phyloP scores from a whole-genome alignment of 1,284 basidiomycete species.

The Farysia itapuensis region DNA sequence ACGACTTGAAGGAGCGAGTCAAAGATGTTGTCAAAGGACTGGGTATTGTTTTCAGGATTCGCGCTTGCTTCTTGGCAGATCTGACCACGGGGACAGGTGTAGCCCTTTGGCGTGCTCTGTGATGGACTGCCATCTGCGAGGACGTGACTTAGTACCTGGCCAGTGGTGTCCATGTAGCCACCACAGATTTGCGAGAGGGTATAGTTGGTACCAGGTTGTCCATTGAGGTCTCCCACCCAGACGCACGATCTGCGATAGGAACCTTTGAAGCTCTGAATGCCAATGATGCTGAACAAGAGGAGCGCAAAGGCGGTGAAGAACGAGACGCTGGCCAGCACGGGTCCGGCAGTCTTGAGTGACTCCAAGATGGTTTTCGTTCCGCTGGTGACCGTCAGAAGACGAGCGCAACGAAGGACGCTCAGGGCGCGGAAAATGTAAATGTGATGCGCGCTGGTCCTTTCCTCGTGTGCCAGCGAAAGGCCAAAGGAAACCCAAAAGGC shows the following conservation, averaged over 20 bases:
- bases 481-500: conserved; percentile 77
- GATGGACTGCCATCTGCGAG: conserved; percentile 17
- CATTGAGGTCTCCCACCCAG: conserved; percentile 47
- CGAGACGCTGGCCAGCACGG: conserved; percentile 81
- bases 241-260: conserved; percentile 56
- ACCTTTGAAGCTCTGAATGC: conserved; percentile 57
- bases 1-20: conserved; percentile 79
- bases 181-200: conserved; percentile 54
- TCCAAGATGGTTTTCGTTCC: conserved; percentile 94
- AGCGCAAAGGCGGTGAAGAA: conserved; percentile 91
- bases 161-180: conserved; percentile 27
- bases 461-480: conserved; percentile 70
- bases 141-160: conserved; percentile 22
- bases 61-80: conserved; percentile 54
- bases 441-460: conserved; percentile 69
- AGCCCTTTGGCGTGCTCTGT: conserved; percentile 46
- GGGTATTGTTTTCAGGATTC: conserved; percentile 72
- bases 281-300: conserved; percentile 72
- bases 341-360: conserved; percentile 85
- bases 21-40: conserved; percentile 90
- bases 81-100: conserved; percentile 57
- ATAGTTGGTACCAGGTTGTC: conserved; percentile 40
- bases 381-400: conserved; percentile 82
- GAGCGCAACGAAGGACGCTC: conserved; percentile 79
- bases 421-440: conserved; percentile 86